Base-by-base conservation (phyloP, 1,139 yeast genomes). In the Debaryomyces coudertii region DNA sequence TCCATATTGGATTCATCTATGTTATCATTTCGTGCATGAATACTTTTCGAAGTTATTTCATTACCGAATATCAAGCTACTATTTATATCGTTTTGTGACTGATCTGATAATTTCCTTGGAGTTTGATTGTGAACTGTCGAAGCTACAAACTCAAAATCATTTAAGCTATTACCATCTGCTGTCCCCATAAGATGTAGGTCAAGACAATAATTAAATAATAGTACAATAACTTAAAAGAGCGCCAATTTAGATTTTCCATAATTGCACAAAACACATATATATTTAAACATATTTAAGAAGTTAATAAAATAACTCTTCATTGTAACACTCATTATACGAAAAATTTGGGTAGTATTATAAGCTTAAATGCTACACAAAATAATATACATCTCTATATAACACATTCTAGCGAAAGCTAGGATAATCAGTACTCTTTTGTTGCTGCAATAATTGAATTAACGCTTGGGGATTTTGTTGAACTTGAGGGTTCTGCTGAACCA, bases 1-100 rank as follows among this genome's bases (percentile, higher is more conserved):
- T 23, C 27, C 7, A 45, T 44, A 2, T 33, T 27, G 5, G 39
- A 12, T 23, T 4, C 24, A 6, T n/a, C 35, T 1, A 15, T 8
- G 4, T 16, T 14, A 23, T 12, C 43, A 7, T 23, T 11, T 31
- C 31, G 43, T 25, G 40, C 35, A 24, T 25, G 33, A 18, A 35
- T 14, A 41, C 20, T 25, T 8, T 31, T 40, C 16, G 28, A 31
- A 14, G 18, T 35, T 3, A 40, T 23, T 24, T 58, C 63, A 42
- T 53, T 51, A 1, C 62, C 66, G 50, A 63, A 63, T 7, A 61
- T 56, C 41, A 63, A 49, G 44, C 66, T 62, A 43, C 51, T 51
- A 36, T 59, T 53, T 45, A 44, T 45, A 30, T 53, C 60, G 15
- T 51, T 49, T 28, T 38, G 41, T 15, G 41, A 38, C 9, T 16